Conservation (phyloP, 2,329 filamentous ascomycete genomes). For the Verticillium tricorpus region DNA sequence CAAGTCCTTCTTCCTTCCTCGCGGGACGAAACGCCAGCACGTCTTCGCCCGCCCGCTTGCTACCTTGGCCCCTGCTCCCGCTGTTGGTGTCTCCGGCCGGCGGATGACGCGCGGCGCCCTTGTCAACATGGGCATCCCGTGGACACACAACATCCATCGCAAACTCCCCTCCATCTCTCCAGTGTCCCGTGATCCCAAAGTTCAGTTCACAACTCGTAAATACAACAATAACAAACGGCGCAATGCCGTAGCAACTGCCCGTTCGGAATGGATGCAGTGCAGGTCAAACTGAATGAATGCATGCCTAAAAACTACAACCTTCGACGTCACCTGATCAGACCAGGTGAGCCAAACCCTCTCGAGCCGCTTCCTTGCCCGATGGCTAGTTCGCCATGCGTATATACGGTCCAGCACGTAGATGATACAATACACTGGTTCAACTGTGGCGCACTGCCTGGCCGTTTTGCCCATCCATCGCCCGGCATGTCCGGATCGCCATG, state of each 20-base stretch:
- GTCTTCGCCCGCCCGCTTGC: no score
- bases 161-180: no score
- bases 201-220: no score
- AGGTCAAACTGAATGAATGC: neutral
- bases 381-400: neutral
- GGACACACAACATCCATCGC: no score
- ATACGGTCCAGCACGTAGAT: neutral
- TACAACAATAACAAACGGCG: no score
- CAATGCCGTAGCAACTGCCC: neutral
- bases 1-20: no score
- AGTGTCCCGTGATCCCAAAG: no score
- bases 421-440: neutral
- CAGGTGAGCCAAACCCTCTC: neutral
- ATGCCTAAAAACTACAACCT: neutral
- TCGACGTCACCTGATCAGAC: neutral
- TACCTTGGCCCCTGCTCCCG: no score
- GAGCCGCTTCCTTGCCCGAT: neutral
- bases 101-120: no score
- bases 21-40: no score
- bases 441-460: neutral
- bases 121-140: no score
- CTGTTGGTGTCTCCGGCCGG: no score
- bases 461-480: neutral
- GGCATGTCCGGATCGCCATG: neutral
- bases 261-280: neutral